These are phyloP conservation scores for Pythium oligandrum DNA, from an alignment of 352 stramenopile species.

Conservation along the genomic window DNA sequence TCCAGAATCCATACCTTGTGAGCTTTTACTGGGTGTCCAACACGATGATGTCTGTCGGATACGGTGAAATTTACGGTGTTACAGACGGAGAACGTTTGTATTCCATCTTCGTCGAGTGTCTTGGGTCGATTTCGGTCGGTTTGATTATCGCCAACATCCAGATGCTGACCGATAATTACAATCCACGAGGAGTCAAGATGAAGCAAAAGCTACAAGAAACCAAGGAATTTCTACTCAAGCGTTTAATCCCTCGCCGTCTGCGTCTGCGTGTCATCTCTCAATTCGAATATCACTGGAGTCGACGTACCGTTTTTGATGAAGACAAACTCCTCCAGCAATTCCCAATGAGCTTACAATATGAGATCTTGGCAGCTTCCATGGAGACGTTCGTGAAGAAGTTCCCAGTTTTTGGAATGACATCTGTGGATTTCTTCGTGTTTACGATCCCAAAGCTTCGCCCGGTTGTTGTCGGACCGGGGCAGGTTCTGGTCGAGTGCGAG, in stretches of 20 bases:
- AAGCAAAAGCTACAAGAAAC: constrained; percentile 74
- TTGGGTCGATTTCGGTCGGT: constrained; percentile 85
- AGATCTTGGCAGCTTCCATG: constrained; percentile 75
- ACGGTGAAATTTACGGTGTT: constrained; percentile 86
- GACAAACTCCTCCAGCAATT: constrained; percentile 59
- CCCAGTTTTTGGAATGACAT: constrained; percentile 68
- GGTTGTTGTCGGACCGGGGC: constrained; percentile 50
- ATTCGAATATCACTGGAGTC: constrained; percentile 79
- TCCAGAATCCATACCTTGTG: constrained; percentile 78
- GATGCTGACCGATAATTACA: constrained; percentile 90
- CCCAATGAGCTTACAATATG: constrained; percentile 66
- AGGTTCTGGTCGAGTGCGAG: constrained; percentile 66
- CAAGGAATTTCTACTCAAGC: constrained; percentile 76
- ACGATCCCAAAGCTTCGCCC: constrained; percentile 53
- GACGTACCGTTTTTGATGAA: constrained; percentile 72
- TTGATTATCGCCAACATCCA: constrained; percentile 93
- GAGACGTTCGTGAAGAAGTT: constrained; percentile 74
- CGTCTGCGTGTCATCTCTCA: constrained; percentile 70
- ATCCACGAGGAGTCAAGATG: constrained; percentile 68
- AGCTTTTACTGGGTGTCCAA: constrained; percentile 92
- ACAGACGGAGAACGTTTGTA: constrained; percentile 78
- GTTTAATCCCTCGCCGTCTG: constrained; percentile 52
- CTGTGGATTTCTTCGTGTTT: constrained; percentile 74
- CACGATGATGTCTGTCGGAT: constrained; percentile 92
- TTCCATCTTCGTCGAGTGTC: constrained; percentile 78